Conservation (phyloP, 208 protist genomes). For the Wallacemonas sp. region DNA sequence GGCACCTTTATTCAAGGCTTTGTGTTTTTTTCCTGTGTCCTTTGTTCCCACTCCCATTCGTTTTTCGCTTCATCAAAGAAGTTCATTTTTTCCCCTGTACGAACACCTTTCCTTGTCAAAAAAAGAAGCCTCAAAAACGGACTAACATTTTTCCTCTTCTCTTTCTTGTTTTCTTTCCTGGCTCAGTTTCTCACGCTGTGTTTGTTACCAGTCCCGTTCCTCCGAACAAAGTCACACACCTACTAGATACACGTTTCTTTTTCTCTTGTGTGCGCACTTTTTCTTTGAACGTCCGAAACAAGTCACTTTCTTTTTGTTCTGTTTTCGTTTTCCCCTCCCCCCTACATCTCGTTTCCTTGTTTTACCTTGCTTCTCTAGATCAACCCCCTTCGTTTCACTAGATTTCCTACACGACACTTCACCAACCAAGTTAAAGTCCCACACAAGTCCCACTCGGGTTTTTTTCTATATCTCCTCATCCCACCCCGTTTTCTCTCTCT, state of each 20-base stretch:
- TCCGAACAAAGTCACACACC: too few relatives aligned
- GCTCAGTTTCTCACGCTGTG: slow-evolving; percentile 13
- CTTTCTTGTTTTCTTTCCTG: slow-evolving; percentile 23
- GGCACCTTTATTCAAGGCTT: slow-evolving; percentile 14
- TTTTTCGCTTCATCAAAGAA: too few relatives aligned
- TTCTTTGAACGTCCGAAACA: slow-evolving; percentile 12
- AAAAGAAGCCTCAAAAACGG: too few relatives aligned
- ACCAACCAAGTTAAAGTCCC: too few relatives aligned
- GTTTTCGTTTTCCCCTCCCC: slow-evolving; percentile 15
- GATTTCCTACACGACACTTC: too few relatives aligned
- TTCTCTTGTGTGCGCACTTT: not conserved
- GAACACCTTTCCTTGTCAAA: too few relatives aligned
- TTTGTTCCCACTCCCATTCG: not conserved
- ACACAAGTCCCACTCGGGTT: not conserved
- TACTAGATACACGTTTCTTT: too few relatives aligned
- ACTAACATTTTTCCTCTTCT: too few relatives aligned
- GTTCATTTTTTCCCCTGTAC: too few relatives aligned
- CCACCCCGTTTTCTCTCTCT: not conserved
- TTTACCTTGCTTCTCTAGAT: not conserved
- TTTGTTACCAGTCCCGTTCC: slow-evolving; percentile 13
- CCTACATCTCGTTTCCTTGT: slow-evolving; percentile 3
- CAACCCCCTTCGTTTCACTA: not conserved
- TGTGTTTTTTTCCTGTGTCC: slow-evolving; percentile 18
- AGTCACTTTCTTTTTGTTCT: not conserved
- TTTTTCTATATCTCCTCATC: not conserved